phyloP scores from a whole-genome alignment of 352 stramenopile genomes.

The Globisporangium viniferum region DNA sequence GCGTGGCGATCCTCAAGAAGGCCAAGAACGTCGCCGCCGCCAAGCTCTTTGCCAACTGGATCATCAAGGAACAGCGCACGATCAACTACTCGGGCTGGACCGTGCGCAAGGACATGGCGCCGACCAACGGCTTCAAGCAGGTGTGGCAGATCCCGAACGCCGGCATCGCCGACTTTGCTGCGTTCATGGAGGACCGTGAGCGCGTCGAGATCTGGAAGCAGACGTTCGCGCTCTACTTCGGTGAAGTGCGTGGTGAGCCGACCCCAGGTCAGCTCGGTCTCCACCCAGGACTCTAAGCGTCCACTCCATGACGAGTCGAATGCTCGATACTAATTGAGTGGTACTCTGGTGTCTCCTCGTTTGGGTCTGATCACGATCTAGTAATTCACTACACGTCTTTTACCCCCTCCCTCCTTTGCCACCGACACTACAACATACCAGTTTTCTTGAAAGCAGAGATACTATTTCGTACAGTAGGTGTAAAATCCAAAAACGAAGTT shows the following conservation, averaged over 20 bases:
- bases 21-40: slow-evolving; percentile 42
- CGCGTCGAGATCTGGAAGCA: slow-evolving; percentile 32
- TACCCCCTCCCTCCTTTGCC: too few species aligned
- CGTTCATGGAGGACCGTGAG: slow-evolving; percentile 51
- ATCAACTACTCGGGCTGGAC: slow-evolving; percentile 21
- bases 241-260: slow-evolving; percentile 41
- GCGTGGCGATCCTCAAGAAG: slow-evolving; percentile 56
- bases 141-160: slow-evolving; percentile 35
- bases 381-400: too few species aligned
- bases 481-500: too few species aligned
- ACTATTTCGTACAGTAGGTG: too few species aligned
- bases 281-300: slow-evolving; percentile 30
- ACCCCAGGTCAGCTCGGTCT: slow-evolving; percentile 35
- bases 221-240: slow-evolving; percentile 56
- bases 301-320: too few species aligned
- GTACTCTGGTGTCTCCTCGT: background rate
- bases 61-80: slow-evolving; percentile 35
- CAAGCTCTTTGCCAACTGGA: slow-evolving; percentile 63
- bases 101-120: slow-evolving; percentile 33
- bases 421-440: too few species aligned
- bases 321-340: too few species aligned
- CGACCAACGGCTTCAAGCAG: slow-evolving; percentile 24
- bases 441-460: too few species aligned
- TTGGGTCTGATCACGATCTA: too few species aligned
- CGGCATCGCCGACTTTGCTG: slow-evolving; percentile 29